Evolutionary conservation across 192 early-diverging fungal genomes (phyloP), one percentile per base, ranked within the genome.

Genomic region (Thamnidium elegans): DNA sequence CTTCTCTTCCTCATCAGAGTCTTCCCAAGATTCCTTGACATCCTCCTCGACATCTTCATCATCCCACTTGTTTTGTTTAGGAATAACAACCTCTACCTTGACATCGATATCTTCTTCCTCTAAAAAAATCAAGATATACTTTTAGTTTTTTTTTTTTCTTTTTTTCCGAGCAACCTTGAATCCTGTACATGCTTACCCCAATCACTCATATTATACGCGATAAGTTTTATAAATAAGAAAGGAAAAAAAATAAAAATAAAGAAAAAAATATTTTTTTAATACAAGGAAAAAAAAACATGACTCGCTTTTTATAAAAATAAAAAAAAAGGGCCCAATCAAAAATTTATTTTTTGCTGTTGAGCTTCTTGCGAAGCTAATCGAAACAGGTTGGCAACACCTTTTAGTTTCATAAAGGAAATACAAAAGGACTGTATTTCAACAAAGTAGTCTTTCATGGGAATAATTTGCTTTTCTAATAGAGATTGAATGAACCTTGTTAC

Each of bases 21-120:
- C 82, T 50, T 86, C 83, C 82, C 84, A 88, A 56, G 79, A 74
- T 56, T 88, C 88, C 70, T 85, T 85, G 70, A 84, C 63, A 50
- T 84, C 74, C 21, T 81, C 78, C 39, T 80, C 81, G 47, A 74
- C 78, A 66, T 85, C 86, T 42, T 88, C 86, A 62, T 91, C 87
- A 52, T 87, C 87, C 68, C 79, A 87, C 75, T 85, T 79, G 69
- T 82, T 77, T 65, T 77, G 76, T 21, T 51, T 50, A 45, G 68
- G 61, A 55, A 70, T 58, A n/a, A 47, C 52, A 39, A 70, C 62
- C 43, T 70, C 54, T 36, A 70, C 62, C 50, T 70, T 53, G 14
- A 70, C 31, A 26, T 70, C 68, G 9, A 63, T 19, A 55, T 70
- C 68, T 58, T 70, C 68, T 47, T 70, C 68, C 63, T 45, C 36